Conservation (phyloP, 192 early-diverging fungal species). For the Gamsiella multidivaricata region DNA sequence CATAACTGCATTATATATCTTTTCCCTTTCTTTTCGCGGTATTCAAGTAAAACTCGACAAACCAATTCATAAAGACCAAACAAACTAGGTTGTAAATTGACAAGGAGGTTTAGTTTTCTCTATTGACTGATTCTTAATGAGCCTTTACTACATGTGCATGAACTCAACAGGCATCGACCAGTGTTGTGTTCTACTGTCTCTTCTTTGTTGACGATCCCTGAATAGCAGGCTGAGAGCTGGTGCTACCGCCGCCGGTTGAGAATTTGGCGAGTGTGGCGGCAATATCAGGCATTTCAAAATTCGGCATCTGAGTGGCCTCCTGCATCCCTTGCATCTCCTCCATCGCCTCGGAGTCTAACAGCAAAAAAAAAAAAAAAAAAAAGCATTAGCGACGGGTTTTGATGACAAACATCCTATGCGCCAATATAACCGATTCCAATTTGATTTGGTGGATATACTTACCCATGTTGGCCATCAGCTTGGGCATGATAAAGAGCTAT, state of each 20-base stretch:
- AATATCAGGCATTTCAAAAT: conserved; percentile 61
- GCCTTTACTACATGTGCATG: no score
- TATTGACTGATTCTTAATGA: no score
- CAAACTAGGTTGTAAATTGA: no score
- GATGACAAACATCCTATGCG: background rate
- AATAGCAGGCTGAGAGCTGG: background rate
- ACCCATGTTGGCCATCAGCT: conserved; percentile 64
- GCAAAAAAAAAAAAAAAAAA: background rate
- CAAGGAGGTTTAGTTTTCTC: no score
- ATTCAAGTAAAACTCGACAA: no score
- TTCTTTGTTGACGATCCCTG: conserved; percentile 30
- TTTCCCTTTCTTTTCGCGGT: no score
- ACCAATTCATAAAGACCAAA: no score
- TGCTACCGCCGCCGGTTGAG: conserved; percentile 38
- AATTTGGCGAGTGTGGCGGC: conserved; percentile 53
- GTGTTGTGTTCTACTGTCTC: no score
- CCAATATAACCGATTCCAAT: no score
- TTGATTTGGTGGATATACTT: background rate
- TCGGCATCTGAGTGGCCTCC: conserved; percentile 56
- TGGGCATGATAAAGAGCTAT: conserved; percentile 65
- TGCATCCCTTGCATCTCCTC: conserved; percentile 61
- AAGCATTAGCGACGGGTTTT: background rate
- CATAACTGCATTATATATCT: no score
- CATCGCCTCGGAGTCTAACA: conserved; percentile 59
- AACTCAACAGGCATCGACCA: no score